Percentiles rank a stretch among this genome's conserved stretches.
phyloP scores from a whole-genome alignment of 305 asterid species.

The Fraxinus latifolia region DNA sequence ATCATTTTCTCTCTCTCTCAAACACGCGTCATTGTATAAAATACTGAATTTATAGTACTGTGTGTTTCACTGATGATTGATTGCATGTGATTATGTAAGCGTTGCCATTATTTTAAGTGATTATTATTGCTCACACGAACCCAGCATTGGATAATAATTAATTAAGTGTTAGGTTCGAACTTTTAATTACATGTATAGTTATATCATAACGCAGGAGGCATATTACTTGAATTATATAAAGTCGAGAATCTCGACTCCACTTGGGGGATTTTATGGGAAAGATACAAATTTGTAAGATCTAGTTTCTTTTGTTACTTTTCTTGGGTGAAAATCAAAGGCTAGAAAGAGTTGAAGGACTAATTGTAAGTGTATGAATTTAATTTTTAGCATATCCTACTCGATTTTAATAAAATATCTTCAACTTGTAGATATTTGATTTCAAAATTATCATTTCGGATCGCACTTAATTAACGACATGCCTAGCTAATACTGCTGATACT shows the following conservation, averaged over 20 bases:
- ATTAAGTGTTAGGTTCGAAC: neutral
- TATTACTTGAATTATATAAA: too few relatives aligned
- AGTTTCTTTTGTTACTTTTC: neutral
- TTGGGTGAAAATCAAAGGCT: neutral
- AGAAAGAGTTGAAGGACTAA: neutral
- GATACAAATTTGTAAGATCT: neutral
- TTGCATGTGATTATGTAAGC: neutral
- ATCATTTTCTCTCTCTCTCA: slow-evolving; percentile 23
- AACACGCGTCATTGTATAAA: neutral
- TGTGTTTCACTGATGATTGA: neutral
- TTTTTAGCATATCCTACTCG: neutral
- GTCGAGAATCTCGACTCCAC: neutral
- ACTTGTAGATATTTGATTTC: too few relatives aligned
- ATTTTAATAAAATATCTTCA: neutral
- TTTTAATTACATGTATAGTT: too few relatives aligned
- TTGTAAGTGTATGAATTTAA: neutral
- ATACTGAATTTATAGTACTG: neutral
- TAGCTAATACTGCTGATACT: neutral
- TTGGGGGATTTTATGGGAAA: neutral
- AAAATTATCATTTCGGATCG: too few relatives aligned
- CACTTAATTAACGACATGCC: too few relatives aligned
- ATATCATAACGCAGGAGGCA: too few relatives aligned
- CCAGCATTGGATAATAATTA: neutral
- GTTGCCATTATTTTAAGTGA: neutral
- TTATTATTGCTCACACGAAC: neutral